Percentiles rank a stretch among this genome's conserved stretches.
phyloP scores from a whole-genome alignment of 2,329 filamentous ascomycete species.

The Paradendryphiella salina region DNA sequence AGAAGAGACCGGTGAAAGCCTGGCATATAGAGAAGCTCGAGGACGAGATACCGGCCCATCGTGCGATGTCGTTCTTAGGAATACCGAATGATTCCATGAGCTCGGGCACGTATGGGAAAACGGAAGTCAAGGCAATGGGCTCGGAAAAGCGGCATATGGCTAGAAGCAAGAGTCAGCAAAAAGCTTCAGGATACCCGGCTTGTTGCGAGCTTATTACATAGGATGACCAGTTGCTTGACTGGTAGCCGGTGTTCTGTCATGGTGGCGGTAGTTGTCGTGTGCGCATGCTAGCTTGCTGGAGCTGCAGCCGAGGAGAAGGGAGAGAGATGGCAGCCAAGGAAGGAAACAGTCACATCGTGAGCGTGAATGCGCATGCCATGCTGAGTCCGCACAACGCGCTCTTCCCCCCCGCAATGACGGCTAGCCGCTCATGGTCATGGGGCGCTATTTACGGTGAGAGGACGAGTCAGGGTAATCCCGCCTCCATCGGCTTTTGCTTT shows the following conservation, averaged over 20 bases:
- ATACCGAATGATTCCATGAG: constrained; percentile 49
- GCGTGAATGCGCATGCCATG: constrained; percentile 6
- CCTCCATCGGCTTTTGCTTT: not conserved
- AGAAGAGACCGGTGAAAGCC: constrained; percentile 82
- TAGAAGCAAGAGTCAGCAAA: constrained; percentile 46
- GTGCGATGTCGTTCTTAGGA: constrained; percentile 47
- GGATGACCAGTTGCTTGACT: constrained; percentile 47
- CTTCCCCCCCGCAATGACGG: constrained; percentile 25
- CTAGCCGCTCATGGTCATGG: constrained; percentile 14
- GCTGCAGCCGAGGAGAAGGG: not conserved
- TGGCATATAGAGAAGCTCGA: constrained; percentile 78
- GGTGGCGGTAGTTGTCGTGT: constrained; percentile 16
- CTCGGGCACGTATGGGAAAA: constrained; percentile 86
- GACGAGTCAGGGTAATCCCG: constrained; percentile 4
- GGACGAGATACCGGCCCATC: constrained; percentile 84
- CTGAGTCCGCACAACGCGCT: constrained; percentile 14
- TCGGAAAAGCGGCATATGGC: constrained; percentile 91
- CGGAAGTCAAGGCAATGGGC: constrained; percentile 88
- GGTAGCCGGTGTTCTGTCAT: constrained; percentile 47
- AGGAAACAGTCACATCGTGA: constrained; percentile 2
- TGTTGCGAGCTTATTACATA: constrained; percentile 32
- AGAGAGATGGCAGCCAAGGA: not conserved
- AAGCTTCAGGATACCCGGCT: not conserved
- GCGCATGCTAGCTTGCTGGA: constrained; percentile 13
- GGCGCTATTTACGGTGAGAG: constrained; percentile 12